Conservation (phyloP, 768 basidiomycete species). For the Tylopilus sp. region DNA sequence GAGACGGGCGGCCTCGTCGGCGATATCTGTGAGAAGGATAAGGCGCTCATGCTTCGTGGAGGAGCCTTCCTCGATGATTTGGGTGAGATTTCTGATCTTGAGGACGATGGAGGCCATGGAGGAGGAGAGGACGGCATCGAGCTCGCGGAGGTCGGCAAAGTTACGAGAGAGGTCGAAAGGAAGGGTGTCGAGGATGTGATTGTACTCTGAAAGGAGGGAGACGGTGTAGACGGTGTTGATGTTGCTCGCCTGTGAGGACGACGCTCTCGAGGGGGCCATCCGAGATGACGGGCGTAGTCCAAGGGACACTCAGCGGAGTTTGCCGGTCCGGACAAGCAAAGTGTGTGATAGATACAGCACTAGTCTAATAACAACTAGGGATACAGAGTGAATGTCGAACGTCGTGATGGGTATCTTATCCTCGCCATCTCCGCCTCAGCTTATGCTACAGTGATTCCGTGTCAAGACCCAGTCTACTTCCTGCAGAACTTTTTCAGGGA, state of each 20-base stretch:
- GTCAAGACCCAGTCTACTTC: conserved; percentile 2
- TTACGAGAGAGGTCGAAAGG: conserved; percentile 92
- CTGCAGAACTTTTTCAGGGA: conserved; percentile 37
- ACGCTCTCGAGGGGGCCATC: conserved; percentile 38
- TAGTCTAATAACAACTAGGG: conserved; percentile 19
- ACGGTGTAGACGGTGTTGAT: conserved; percentile 57
- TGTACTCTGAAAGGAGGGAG: conserved; percentile 75
- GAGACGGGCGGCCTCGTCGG: conserved; percentile 87
- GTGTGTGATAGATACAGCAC: conserved; percentile 19
- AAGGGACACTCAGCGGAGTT: conserved; percentile 15
- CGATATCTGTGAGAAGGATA: conserved; percentile 86
- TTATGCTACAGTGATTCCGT: conserved; percentile 28
- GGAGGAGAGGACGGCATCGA: conserved; percentile 94
- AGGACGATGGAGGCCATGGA: conserved; percentile 78
- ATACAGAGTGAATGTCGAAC: conserved; percentile 27
- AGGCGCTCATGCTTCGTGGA: conserved; percentile 70
- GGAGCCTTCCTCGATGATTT: conserved; percentile 66
- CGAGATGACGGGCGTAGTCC: background rate
- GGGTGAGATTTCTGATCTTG: conserved; percentile 72
- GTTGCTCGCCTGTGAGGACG: conserved; percentile 27
- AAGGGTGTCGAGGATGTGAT: conserved; percentile 89
- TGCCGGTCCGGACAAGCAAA: conserved; percentile 27
- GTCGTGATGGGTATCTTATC: background rate
- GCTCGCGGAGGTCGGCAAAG: conserved; percentile 95
- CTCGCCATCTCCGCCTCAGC: background rate